Base-by-base conservation (phyloP, 352 stramenopile genomes). In the Globisporangium yorkense region DNA sequence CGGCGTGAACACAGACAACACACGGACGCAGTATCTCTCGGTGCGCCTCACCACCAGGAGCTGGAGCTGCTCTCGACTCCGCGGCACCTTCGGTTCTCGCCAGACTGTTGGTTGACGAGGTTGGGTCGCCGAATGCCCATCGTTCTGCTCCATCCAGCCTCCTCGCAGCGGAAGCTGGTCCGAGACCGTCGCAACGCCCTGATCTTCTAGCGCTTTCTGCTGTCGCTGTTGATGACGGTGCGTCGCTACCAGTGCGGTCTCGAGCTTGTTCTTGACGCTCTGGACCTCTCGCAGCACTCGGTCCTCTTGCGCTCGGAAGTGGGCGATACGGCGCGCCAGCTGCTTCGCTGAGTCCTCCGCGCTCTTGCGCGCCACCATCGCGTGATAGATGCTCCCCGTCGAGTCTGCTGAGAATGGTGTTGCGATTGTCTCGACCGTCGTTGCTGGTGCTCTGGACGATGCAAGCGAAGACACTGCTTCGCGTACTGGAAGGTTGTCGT, bases 271-370 rank as follows among this genome's bases (percentile, higher is more conserved):
- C 59, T 80, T 75, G 65, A 82, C 78, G 1, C 61, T 53, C 50
- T 79, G 68, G 29, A 88, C 75, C 50, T 86, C 74, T 10, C 63
- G 62, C 40, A 86, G 57, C n/a, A 74, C 72, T 18, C 67, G 71
- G 43, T 86, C 75, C 63, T 88, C 77, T 33, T 86, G 73, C 1
- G 61, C 47, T 27, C 75, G 74, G 35, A 77, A 86, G 51, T 83
- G 70, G 8, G 77, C 66, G 44, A 88, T 83, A 0, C 77, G 69
- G 2, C 77, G 56, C 10, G 74, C 61, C 24, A 88, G 53, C 16
- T 83, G 71, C 58, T 75, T 69, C 15, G 72, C 75, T 12, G 61
- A 64, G 40, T 83, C 68, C 54, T 88, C 77, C 0, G 77, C 75
- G 21, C 57, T 70, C 63, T 86, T 88, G n/a, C 75, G 69, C 10